Evolutionary conservation across 2,329 filamentous ascomycete species (phyloP).

Genomic region (Diplodia intermedia): DNA sequence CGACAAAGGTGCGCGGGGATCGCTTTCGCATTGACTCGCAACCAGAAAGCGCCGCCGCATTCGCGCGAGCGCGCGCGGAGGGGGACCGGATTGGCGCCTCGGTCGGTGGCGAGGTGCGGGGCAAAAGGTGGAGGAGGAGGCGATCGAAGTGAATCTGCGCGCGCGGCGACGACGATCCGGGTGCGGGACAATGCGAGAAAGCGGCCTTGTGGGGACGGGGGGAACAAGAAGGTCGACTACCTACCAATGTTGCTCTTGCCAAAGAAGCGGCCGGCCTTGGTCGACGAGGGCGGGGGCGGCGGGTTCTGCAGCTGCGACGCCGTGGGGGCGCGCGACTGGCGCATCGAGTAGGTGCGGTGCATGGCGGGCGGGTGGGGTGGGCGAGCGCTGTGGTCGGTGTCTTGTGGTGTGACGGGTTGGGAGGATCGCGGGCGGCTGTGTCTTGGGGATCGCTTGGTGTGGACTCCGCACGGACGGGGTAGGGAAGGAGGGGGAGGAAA

Average conservation of each 20-base stretch:
- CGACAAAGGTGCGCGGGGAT: not conserved
- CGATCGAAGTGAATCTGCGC: constrained; percentile 14
- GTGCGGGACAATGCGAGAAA: constrained; percentile 7
- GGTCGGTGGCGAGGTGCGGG: not conserved
- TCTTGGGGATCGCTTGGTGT: constrained; percentile 6
- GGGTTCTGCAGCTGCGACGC: constrained; percentile 92
- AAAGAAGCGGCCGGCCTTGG: constrained; percentile 89
- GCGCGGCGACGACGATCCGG: constrained; percentile 11
- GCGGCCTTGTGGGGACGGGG: constrained; percentile 6
- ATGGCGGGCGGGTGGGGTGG: constrained; percentile 58
- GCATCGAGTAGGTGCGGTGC: constrained; percentile 99
- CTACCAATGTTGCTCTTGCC: constrained; percentile 84
- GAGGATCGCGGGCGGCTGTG: not conserved
- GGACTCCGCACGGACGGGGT: constrained; percentile 23
- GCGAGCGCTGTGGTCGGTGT: not conserved
- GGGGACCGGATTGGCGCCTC: not conserved
- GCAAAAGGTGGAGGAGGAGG: not conserved
- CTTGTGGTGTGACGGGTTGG: constrained; percentile 11
- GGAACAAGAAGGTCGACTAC: constrained; percentile 45
- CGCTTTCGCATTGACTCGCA: not conserved
- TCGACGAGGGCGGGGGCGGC: constrained; percentile 87
- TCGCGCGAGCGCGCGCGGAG: not conserved
- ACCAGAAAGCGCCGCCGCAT: not conserved
- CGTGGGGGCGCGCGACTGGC: constrained; percentile 93
- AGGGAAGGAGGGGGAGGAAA: constrained; percentile 2